Evolutionary conservation across 192 early-diverging fungal species (phyloP), one percentile per base, ranked within the genome.

Genomic region (Coemansia sp.): DNA sequence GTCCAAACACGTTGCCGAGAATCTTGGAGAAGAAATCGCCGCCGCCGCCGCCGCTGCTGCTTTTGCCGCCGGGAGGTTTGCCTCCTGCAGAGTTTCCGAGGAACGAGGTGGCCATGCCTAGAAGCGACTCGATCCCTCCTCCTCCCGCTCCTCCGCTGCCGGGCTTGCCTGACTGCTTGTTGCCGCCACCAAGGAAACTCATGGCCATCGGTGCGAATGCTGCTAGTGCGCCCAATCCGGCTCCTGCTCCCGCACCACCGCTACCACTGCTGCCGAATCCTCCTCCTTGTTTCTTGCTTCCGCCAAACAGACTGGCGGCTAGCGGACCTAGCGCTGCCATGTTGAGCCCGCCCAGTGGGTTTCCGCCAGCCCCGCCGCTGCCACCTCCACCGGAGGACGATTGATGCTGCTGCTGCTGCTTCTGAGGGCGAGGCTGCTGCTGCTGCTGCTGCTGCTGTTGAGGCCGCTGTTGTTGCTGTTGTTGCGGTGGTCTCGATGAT

Each of bases 1-100:
- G 68, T 26, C 71, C 71, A 56, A 82, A 82, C 11, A 82, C 79
- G 65, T 82, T 82, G 63, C 69, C 67, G 16, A 82, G 71, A 21
- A 82, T 76, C 42, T 75, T 68, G 26, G 74, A 70, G 58, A 82
- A 82, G 45, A 82, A 76, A 58, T 65, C 72, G 18, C 74, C 71
- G 37, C 68, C 47, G 41, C 69, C 68, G 13, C 69, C 51, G 41
- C 43, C 57, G 36, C 65, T 32, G 37, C 62, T 47, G 54, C 58
- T 62, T 12, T 36, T 46, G 39, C 62, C 67, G 22, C 70, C 65
- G 2, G 47, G n/a, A 16, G 66, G 69, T 5, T 65, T 59, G 45
- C 66, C 60, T 15, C 68, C 61, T 55, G 5, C 39, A 9, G 57
- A 59, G 57, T 19, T 60, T 47, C 77, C 77, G 7, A 82, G 79